These are phyloP conservation scores for Peribolospora baueri DNA, from an alignment of 768 basidiomycete species.

Conservation along the genomic window DNA sequence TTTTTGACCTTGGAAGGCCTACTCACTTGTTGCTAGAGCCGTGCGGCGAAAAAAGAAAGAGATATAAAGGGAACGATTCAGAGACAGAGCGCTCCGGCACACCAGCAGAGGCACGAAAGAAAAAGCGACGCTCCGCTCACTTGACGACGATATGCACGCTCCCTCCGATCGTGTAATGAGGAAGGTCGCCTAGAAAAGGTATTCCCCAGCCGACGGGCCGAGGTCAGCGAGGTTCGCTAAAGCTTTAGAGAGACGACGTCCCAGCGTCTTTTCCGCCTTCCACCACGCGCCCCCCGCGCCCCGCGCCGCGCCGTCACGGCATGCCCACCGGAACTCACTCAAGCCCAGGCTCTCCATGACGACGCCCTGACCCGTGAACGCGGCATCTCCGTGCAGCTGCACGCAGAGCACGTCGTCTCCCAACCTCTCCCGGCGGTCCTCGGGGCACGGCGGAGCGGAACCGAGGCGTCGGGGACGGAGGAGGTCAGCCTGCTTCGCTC, in stretches of 20 bases:
- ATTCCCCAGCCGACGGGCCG: too few species aligned
- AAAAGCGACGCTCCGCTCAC: constrained; percentile 19
- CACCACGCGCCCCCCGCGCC: too few species aligned
- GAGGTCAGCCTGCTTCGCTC: constrained; percentile 68
- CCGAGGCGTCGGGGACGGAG: constrained; percentile 32
- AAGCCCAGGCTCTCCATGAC: constrained; percentile 70
- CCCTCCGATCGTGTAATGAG: constrained; percentile 76
- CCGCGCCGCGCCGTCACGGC: too few species aligned
- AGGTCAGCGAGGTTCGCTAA: too few species aligned
- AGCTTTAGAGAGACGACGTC: too few species aligned
- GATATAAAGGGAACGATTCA: constrained; percentile 4
- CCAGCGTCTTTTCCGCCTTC: too few species aligned
- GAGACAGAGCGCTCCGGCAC: constrained; percentile 13
- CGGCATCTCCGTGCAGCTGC: constrained; percentile 76
- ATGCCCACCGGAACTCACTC: constrained; percentile 26
- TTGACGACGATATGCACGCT: constrained; percentile 78
- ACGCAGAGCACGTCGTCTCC: constrained; percentile 64
- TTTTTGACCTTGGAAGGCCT: too few species aligned
- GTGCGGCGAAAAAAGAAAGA: too few species aligned
- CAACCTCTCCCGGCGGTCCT: constrained; percentile 22
- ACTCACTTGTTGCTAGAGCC: too few species aligned
- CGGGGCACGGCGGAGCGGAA: constrained; percentile 12
- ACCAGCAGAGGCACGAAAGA: too few species aligned
- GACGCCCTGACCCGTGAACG: constrained; percentile 71
- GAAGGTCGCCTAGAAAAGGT: constrained; percentile 29